These are phyloP conservation scores for Omphalotus guepiniiformis DNA, from an alignment of 768 basidiomycete species.

Conservation along the genomic window DNA sequence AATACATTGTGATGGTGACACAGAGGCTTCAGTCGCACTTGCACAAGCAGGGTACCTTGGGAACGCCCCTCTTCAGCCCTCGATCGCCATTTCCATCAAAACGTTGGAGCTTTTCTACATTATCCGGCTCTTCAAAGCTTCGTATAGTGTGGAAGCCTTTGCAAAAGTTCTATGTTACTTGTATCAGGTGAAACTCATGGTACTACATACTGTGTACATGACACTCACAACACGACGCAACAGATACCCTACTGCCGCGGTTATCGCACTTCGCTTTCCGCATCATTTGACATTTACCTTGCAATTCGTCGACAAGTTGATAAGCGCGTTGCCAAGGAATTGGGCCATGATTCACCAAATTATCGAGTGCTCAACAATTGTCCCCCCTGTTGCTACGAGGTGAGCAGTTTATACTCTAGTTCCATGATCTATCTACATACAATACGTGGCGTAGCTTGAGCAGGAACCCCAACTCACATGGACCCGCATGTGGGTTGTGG, in stretches of 20 bases:
- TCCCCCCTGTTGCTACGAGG: slow-evolving; percentile 8
- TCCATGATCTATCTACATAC: too few relatives aligned
- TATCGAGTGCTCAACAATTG: slow-evolving; percentile 17
- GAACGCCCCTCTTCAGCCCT: slow-evolving; percentile 11
- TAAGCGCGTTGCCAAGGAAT: slow-evolving; percentile 7
- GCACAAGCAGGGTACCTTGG: slow-evolving; percentile 17
- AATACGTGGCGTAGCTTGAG: not conserved
- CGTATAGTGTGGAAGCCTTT: too few relatives aligned
- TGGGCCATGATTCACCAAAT: slow-evolving; percentile 17
- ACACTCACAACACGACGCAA: too few relatives aligned
- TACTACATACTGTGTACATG: too few relatives aligned
- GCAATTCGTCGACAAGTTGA: slow-evolving; percentile 13
- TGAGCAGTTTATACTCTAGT: slow-evolving; percentile 7
- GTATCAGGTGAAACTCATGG: slow-evolving; percentile 13
- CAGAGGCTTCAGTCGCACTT: slow-evolving; percentile 12
- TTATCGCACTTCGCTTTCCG: slow-evolving; percentile 17
- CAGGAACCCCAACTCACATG: slow-evolving; percentile 1
- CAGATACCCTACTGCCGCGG: slow-evolving; percentile 19
- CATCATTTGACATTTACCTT: slow-evolving; percentile 25
- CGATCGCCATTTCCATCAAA: slow-evolving; percentile 19
- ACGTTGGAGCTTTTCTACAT: too few relatives aligned
- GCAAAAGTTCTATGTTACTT: slow-evolving; percentile 21
- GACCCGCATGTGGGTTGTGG: too few relatives aligned
- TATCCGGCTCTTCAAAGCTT: too few relatives aligned
- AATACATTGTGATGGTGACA: slow-evolving; percentile 6